These are phyloP conservation scores for Colletotrichum tanaceti DNA, from an alignment of 2,329 filamentous ascomycete species.

Conservation along the genomic window DNA sequence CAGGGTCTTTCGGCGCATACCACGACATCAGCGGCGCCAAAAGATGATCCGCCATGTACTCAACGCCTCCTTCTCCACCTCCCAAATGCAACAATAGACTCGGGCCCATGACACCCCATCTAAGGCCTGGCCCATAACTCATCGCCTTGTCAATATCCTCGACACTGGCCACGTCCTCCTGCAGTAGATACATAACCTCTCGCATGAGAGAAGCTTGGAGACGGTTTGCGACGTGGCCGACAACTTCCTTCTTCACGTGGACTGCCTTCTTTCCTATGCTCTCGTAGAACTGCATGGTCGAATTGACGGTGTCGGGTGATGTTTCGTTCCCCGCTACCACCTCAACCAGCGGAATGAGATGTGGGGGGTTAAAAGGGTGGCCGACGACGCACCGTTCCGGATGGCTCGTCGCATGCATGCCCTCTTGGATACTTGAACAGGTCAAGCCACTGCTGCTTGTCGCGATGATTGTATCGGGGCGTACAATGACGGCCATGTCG, in stretches of 20 bases:
- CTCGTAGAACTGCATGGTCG: constrained; percentile 53
- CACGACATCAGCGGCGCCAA: constrained; percentile 31
- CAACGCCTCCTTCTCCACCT: constrained; percentile 42
- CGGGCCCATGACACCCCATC: constrained; percentile 43
- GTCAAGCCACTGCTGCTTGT: constrained; percentile 45
- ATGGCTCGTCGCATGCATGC: constrained; percentile 19
- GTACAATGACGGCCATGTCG: constrained; percentile 48
- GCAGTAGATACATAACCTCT: constrained; percentile 29
- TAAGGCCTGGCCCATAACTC: constrained; percentile 39
- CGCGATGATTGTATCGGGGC: constrained; percentile 52
- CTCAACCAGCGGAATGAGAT: constrained; percentile 60
- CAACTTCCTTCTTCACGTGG: constrained; percentile 54
- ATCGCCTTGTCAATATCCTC: constrained; percentile 32
- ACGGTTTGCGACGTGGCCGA: constrained; percentile 58
- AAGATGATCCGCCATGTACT: constrained; percentile 40
- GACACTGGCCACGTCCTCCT: constrained; percentile 25
- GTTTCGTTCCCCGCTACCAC: constrained; percentile 54
- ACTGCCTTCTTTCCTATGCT: constrained; percentile 55
- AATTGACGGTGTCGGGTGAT: constrained; percentile 40
- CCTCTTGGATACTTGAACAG: constrained; percentile 51
- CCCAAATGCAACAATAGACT: constrained; percentile 39
- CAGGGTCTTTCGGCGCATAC: constrained; percentile 32
- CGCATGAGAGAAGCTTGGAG: constrained; percentile 48
- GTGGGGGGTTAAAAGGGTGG: constrained; percentile 62
- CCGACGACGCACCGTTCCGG: constrained; percentile 55